Base-by-base conservation (phyloP, 1,284 basidiomycete species). In the Anthracocystis walkeri region DNA sequence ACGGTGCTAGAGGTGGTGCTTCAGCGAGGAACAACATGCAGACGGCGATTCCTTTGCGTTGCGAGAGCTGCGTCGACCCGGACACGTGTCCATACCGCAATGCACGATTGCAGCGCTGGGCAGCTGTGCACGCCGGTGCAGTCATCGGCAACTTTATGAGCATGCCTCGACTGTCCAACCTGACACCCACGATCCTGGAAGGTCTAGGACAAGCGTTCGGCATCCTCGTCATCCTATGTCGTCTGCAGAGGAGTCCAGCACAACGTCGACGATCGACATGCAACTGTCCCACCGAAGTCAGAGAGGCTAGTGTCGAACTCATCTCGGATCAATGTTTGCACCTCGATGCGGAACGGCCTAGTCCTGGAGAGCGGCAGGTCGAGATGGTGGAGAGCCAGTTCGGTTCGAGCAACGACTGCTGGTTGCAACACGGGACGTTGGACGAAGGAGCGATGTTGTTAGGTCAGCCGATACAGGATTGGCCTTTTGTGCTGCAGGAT, bases 401-500 rank as follows among this genome's bases (percentile, higher is more conserved):
- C 20, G 71, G 63, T 0, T 31, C 62, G 33, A 56, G 50, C 23
- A 44, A 55, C 23, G 61, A 69, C 5, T 74, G 71, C 29, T 74
- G 71, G 71, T 48, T 74, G 58, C 71, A 74, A 23, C 71, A 74
- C 41, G 71, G 71, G 6, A 63, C 56, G 12, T 16, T 74, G 44
- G 65, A 74, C 2, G 71, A 74, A 45, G 71, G 71, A 4, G 65
- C 71, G 7, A 48, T 49, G 55, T 25, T 74, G 62, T 46, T 74
- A 10, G 71, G 71, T 11, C 71, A 74, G 42, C 50, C 58, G 31
- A 69, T 74, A 7, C 58, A 68, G 62, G 71, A 74, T 38, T 74
- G 71, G 71, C 58, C 71, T 45, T 62, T 74, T 52, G 71, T 74
- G 27, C 56, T 74, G 50, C 71, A 74, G 56, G 71, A 74, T 54